Percentiles rank a stretch among this genome's conserved stretches.
phyloP scores from a whole-genome alignment of 768 basidiomycete species.

The Candolleomyces eurysporus region DNA sequence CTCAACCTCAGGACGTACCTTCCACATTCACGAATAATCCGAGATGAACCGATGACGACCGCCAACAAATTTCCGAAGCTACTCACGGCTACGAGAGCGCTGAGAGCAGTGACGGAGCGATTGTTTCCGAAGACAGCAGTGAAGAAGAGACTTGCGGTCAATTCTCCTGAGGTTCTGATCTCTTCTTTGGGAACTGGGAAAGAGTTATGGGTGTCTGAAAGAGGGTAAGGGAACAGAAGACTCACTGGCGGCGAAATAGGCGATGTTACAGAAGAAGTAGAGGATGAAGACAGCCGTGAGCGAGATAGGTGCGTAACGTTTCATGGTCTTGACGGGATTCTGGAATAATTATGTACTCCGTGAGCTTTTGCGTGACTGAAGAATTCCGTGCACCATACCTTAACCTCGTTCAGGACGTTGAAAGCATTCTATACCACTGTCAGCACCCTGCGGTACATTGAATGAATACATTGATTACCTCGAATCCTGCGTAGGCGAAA shows the following conservation, averaged over 20 bases:
- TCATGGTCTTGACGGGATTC: conserved; percentile 45
- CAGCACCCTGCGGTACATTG: background rate
- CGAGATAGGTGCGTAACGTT: conserved; percentile 42
- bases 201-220: background rate
- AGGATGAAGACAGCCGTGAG: conserved; percentile 45
- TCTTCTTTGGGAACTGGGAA: conserved; percentile 40
- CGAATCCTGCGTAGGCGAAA: conserved; percentile 36
- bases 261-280: conserved; percentile 47
- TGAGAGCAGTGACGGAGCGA: conserved; percentile 31
- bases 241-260: conserved; percentile 37
- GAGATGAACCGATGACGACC: conserved; percentile 38
- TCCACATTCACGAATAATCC: conserved; percentile 45
- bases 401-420: conserved; percentile 45
- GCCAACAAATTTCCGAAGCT: conserved; percentile 40
- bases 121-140: conserved; percentile 44
- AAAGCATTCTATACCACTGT: conserved; percentile 35
- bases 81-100: conserved; percentile 37
- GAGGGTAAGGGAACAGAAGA: background rate
- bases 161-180: conserved; percentile 40
- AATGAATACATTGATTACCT: conserved; percentile 18
- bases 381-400: conserved; percentile 13
- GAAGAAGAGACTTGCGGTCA: conserved; percentile 51
- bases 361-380: background rate
- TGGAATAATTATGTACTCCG: conserved; percentile 6
- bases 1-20: conserved; percentile 17